phyloP scores from a whole-genome alignment of 2,329 filamentous ascomycete genomes.

The Botrytis byssoidea region DNA sequence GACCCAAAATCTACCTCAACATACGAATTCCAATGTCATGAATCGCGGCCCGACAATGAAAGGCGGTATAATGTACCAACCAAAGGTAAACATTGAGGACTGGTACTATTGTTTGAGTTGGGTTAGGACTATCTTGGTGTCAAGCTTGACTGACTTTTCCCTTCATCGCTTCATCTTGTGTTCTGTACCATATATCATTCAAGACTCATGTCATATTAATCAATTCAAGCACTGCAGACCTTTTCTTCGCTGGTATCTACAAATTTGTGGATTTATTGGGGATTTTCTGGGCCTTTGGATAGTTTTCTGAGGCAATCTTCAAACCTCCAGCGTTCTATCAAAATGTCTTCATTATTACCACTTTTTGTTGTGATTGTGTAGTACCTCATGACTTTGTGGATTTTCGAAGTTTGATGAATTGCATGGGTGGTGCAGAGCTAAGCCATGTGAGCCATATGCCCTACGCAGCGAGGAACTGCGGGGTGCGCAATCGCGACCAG shows the following conservation, averaged over 20 bases:
- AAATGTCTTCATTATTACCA: constrained; percentile 12
- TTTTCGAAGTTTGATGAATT: constrained; percentile 10
- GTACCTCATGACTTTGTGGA: constrained; percentile 16
- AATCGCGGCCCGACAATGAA: not conserved
- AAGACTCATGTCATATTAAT: not conserved
- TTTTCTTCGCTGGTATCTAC: not conserved
- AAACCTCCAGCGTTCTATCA: not conserved
- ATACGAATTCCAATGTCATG: not conserved
- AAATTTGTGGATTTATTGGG: not conserved
- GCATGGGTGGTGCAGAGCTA: constrained; percentile 9
- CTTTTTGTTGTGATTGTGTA: constrained; percentile 20
- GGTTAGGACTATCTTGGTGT: constrained; percentile 4
- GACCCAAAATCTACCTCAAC: not conserved
- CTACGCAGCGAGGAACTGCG: constrained; percentile 8
- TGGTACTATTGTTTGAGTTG: not conserved
- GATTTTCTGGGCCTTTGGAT: not conserved
- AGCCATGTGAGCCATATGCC: constrained; percentile 4
- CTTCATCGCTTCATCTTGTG: not conserved
- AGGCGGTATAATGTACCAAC: not conserved
- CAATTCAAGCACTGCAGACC: not conserved
- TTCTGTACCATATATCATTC: not conserved
- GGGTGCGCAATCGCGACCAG: constrained; percentile 9
- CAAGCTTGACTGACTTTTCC: not conserved
- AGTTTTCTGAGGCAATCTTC: constrained; percentile 15
- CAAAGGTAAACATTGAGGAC: not conserved